Base-by-base conservation (phyloP, 305 asterid species). In the Solanum chacoense region DNA sequence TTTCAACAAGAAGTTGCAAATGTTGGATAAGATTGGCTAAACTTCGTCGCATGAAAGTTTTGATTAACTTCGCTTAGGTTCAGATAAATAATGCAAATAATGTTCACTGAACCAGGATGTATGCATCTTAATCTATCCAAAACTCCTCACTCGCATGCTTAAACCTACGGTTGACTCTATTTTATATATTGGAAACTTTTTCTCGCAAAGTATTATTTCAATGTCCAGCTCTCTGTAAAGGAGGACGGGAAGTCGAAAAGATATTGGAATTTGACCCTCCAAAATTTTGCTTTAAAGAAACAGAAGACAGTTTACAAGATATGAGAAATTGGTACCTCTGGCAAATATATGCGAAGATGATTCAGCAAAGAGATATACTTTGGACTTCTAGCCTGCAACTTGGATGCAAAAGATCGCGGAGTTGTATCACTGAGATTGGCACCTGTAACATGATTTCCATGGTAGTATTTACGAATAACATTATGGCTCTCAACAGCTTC, bases 331-430 rank as follows among this genome's bases (percentile, higher is more conserved):
- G 77, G 88, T 94, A 97, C 99, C 99, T 97, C 99, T 71, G 99
- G 99, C 88, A 97, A 95, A 90, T 96, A 97, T 92, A 97, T 97
- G 67, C 99, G 98, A 22, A 97, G 98, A 93, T 97, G 99, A 92
- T 97, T 97, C 90, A 97, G 98, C 95, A 97, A 91, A 80, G 99
- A 97, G 88, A 97, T 96, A 88, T 97, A 97, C 90, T 97, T 97
- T 40, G 99, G 99, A 90, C 98, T 96, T 90, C 99, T 94, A 87
- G 99, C 98, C 93, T 96, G 99, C 91, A 97, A 94, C 92, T 94
- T 96, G 84, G 99, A 97, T 76, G 99, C 99, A 93, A 95, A 97
- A 84, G 94, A 93, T 45, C 98, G 95, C 7, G 98, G 99, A 75
- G 97, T 97, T 87, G 94, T 97, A 89, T 95, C 96, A 90, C 95